Percentiles rank a stretch among this genome's conserved stretches.
Conservation (phyloP, 2,329 filamentous ascomycete species). For the Lecanoromycetidae sp. region DNA sequence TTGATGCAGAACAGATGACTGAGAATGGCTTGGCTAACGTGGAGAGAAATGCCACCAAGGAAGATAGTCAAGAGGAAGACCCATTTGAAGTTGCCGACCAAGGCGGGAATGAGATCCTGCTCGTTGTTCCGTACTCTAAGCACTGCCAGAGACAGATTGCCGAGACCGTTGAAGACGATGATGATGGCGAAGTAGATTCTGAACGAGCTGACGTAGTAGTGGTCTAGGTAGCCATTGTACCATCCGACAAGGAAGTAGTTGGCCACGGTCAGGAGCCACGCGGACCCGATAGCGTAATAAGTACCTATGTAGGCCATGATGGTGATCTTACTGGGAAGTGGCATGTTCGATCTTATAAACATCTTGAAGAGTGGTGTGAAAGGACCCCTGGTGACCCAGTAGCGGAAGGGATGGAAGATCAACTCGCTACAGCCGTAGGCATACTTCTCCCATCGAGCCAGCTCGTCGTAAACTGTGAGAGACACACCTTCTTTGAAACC, state of each 20-base stretch:
- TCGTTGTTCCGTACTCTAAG: conserved; percentile 51
- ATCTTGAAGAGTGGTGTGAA: conserved; percentile 67
- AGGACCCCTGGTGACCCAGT: conserved; percentile 61
- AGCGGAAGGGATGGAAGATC: conserved; percentile 61
- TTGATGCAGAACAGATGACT: conserved; percentile 76
- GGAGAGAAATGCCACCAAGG: conserved; percentile 67
- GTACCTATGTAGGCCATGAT: conserved; percentile 61
- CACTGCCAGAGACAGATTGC: conserved; percentile 49
- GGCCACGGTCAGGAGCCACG: conserved; percentile 52
- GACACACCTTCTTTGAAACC: conserved; percentile 68
- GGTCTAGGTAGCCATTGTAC: conserved; percentile 54
- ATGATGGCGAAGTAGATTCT: conserved; percentile 51
- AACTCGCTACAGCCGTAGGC: conserved; percentile 59
- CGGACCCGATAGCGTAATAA: conserved; percentile 58
- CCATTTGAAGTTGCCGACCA: conserved; percentile 53
- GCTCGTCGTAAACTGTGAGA: conserved; percentile 59
- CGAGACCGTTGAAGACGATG: conserved; percentile 52
- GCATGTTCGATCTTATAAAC: conserved; percentile 58
- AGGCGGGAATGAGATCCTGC: conserved; percentile 36
- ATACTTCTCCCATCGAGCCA: conserved; percentile 62
- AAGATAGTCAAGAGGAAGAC: conserved; percentile 64
- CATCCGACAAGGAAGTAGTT: conserved; percentile 65
- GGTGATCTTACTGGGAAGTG: conserved; percentile 50
- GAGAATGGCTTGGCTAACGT: conserved; percentile 67
- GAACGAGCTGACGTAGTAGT: conserved; percentile 57